Base-by-base conservation (phyloP, 2,329 filamentous ascomycete species). In the Blumeria graminis region DNA sequence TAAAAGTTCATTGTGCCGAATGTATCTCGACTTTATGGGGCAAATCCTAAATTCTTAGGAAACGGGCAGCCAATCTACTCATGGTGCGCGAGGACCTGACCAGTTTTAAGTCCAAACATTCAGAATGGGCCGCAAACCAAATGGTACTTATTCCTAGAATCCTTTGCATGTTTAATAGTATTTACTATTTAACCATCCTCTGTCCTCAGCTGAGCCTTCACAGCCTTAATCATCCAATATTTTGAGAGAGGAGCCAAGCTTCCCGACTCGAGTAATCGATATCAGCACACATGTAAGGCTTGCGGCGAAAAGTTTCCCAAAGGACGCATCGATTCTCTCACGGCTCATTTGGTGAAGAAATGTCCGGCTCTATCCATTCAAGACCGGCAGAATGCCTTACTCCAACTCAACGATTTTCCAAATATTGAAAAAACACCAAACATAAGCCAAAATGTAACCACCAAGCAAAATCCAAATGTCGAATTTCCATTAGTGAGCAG, bases 291-390 rank as follows among this genome's bases (percentile, higher is more conserved):
- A 11, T 94, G 88, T 77, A 90, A 85, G 68, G 76, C 81, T 61
- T 94, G 87, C 68, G 86, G 86, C 62, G 84, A 92, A 69, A 83
- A 84, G 68, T 94, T 94, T 60, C 84, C 86, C 60, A 94, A 94
- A 67, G 89, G 89, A 59, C 80, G 89, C 60, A 83, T 86, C 64
- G 89, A 95, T 65, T 86, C 80, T 63, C 71, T 95, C 59, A 84
- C 80, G 46, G 81, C 76, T 60, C 89, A 95, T 66, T 75, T 94
- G 57, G 82, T 86, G 56, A 92, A 89, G 68, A 87, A 84, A 72
- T 95, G 89, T 67, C 84, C 85, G 43, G 84, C 82, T 56, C 81
- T 93, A 55, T 78, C 81, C 60, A 73, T 84, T 60, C 75, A 77
- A 57, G 86, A 92, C 65, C 80, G 85, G 56, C 80, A 86, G 70